phyloP scores from a whole-genome alignment of 345 rosid species.

The Salix brachista region DNA sequence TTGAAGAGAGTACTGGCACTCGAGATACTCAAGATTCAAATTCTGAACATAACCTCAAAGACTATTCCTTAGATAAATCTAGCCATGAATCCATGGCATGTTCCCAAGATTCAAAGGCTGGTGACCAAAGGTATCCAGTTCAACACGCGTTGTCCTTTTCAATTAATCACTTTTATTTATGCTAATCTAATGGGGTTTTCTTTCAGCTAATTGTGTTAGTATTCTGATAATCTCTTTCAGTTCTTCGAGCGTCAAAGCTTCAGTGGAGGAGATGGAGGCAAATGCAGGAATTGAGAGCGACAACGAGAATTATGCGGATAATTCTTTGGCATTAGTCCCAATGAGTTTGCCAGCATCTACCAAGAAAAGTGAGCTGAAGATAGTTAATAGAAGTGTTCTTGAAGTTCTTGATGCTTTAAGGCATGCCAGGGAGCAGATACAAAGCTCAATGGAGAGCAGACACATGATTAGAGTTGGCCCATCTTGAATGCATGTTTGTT shows the following conservation, averaged over 20 bases:
- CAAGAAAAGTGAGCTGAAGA: conserved; percentile 21
- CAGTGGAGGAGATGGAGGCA: conserved; percentile 14
- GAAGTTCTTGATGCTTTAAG: conserved; percentile 52
- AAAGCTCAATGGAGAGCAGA: conserved; percentile 33
- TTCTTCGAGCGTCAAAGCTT: conserved; percentile 8
- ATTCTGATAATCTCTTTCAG: conserved; percentile 16
- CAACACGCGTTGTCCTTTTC: not conserved
- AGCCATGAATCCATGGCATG: conserved; percentile 8
- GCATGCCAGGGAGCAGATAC: conserved; percentile 39
- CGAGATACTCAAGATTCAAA: conserved; percentile 8
- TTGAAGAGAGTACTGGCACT: conserved; percentile 20
- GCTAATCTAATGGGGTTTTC: not conserved
- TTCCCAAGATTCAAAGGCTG: conserved; percentile 20
- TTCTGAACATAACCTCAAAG: conserved; percentile 1
- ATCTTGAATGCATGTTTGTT: conserved; percentile 20
- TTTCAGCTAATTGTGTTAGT: not conserved
- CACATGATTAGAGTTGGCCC: conserved; percentile 37
- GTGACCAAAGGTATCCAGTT: conserved; percentile 20
- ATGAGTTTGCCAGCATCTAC: conserved; percentile 15
- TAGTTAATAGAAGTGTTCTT: conserved; percentile 23
- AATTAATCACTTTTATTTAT: not conserved
- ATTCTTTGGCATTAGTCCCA: conserved; percentile 45
- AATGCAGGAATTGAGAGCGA: conserved; percentile 12
- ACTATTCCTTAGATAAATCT: conserved; percentile 8
- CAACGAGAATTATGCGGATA: conserved; percentile 19